phyloP scores from a whole-genome alignment of 2,329 filamentous ascomycete genomes.

The Capronia coronata region DNA sequence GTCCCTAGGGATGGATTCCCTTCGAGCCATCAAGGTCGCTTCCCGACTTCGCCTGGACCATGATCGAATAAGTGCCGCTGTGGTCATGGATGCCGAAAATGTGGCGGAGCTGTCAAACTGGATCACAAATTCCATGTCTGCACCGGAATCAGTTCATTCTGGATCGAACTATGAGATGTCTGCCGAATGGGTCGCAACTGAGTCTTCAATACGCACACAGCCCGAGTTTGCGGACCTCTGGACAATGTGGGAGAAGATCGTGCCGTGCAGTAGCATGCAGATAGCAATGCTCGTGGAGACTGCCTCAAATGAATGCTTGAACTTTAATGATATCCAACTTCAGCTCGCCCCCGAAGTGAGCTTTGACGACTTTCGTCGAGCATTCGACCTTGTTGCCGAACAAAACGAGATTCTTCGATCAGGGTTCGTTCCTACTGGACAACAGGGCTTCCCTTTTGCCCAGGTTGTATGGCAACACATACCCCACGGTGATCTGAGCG shows the following conservation, averaged over 20 bases:
- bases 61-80: slow-evolving; percentile 51
- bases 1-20: slow-evolving; percentile 59
- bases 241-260: slow-evolving; percentile 35
- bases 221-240: neutral
- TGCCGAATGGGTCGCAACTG: slow-evolving; percentile 13
- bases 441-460: slow-evolving; percentile 45
- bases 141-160: neutral
- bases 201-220: neutral
- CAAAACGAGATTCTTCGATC: slow-evolving; percentile 64
- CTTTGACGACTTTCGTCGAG: slow-evolving; percentile 40
- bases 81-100: slow-evolving; percentile 55
- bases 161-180: slow-evolving; percentile 3
- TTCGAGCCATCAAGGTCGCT: slow-evolving; percentile 57
- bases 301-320: slow-evolving; percentile 51
- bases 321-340: slow-evolving; percentile 72
- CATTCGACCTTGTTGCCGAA: slow-evolving; percentile 46
- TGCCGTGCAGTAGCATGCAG: slow-evolving; percentile 67
- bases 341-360: slow-evolving; percentile 42
- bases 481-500: slow-evolving; percentile 32
- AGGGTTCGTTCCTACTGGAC: slow-evolving; percentile 57
- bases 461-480: slow-evolving; percentile 59
- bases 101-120: slow-evolving; percentile 30
- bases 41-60: slow-evolving; percentile 56
- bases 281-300: slow-evolving; percentile 76
- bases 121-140: neutral